Percentiles rank a stretch among this genome's conserved stretches.
Conservation (phyloP, 345 rosid species). For the Eucalyptus virginea region DNA sequence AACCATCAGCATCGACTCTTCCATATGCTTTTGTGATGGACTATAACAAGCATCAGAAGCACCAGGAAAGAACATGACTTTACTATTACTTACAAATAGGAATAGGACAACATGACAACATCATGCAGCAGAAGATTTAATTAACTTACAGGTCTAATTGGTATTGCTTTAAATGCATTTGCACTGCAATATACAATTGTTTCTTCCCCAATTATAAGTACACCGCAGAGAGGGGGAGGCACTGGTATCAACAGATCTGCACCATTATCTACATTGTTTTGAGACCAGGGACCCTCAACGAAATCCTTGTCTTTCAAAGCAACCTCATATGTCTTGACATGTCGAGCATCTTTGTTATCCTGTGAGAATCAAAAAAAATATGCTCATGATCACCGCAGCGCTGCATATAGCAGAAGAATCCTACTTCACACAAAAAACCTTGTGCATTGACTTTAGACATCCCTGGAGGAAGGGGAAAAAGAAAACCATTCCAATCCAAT, state of each 20-base stretch:
- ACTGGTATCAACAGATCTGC: conserved; percentile 92
- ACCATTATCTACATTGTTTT: conserved; percentile 91
- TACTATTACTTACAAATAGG: neutral
- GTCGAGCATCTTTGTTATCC: conserved; percentile 99
- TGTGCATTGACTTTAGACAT: neutral
- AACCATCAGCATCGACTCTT: conserved; percentile 94
- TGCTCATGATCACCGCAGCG: neutral
- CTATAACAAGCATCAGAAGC: conserved; percentile 17
- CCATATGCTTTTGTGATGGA: conserved; percentile 90
- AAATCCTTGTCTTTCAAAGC: conserved; percentile 93
- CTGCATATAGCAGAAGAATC: neutral
- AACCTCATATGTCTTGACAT: conserved; percentile 94
- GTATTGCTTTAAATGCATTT: conserved; percentile 73
- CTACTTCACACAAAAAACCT: neutral
- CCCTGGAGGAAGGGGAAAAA: neutral
- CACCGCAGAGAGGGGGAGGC: conserved; percentile 97
- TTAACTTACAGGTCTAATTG: conserved; percentile 65
- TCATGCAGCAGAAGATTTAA: neutral
- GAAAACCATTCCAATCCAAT: neutral
- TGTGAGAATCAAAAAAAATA: conserved; percentile 2
- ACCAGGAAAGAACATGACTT: neutral
- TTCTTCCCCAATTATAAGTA: conserved; percentile 92
- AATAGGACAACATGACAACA: neutral
- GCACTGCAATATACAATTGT: conserved; percentile 92
- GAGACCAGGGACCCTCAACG: conserved; percentile 95